Percentiles rank a stretch among this genome's conserved stretches.
phyloP scores from a whole-genome alignment of 495 filamentous ascomycete species.

The Xylaria acuta region DNA sequence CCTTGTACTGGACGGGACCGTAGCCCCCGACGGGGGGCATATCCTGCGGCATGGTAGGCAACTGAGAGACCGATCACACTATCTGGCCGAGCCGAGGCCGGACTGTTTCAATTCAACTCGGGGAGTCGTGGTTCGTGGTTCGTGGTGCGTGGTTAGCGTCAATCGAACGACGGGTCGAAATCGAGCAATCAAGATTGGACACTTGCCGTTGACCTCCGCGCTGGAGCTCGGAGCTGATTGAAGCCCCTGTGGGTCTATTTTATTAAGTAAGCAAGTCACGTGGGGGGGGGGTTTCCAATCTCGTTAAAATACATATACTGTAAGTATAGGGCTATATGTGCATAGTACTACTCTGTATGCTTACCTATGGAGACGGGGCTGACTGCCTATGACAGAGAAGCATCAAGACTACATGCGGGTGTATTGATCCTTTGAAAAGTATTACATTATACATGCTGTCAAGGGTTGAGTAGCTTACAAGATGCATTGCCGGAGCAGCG shows the following conservation, averaged over 20 bases:
- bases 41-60: slow-evolving; percentile 75
- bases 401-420: neutral
- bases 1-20: slow-evolving; percentile 94
- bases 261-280: slow-evolving; percentile 16
- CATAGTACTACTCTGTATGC: too few relatives aligned
- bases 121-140: slow-evolving; percentile 8
- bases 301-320: neutral
- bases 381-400: neutral
- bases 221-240: neutral
- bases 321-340: too few relatives aligned
- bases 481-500: neutral
- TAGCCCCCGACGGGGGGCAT: slow-evolving; percentile 96
- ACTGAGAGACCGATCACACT: neutral
- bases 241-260: neutral
- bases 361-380: neutral
- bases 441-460: slow-evolving; percentile 1
- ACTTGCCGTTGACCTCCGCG: neutral
- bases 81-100: neutral
- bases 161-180: slow-evolving; percentile 3
- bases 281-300: neutral
- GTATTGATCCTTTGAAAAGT: neutral
- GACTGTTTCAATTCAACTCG: neutral
- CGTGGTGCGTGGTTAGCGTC: slow-evolving; percentile 9
- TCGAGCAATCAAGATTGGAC: slow-evolving; percentile 1
- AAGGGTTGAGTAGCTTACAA: neutral